phyloP scores from a whole-genome alignment of 352 stramenopile species.

The Globisporangium abappressorium region DNA sequence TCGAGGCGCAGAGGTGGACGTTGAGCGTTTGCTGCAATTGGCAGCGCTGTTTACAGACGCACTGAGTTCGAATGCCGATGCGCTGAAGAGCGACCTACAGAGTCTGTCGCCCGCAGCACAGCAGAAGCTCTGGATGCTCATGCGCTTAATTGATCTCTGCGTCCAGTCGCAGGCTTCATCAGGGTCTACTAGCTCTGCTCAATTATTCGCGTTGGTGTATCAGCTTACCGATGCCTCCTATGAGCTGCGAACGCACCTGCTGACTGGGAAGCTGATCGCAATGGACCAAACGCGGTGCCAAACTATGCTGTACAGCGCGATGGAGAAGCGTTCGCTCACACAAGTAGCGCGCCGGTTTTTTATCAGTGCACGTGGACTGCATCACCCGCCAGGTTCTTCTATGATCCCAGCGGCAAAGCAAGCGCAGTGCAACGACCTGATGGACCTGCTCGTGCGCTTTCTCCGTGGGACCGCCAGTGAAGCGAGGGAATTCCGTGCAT shows the following conservation, averaged over 20 bases:
- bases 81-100: conserved; percentile 15
- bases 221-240: conserved; percentile 20
- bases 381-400: conserved; percentile 12
- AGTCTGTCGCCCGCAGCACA: conserved; percentile 5
- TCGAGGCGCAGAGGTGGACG: conserved; percentile 23
- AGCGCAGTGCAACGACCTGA: not conserved
- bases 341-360: conserved; percentile 27
- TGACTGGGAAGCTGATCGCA: conserved; percentile 20
- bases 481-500: not conserved
- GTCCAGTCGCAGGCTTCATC: conserved; percentile 28
- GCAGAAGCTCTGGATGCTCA: conserved; percentile 31
- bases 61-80: conserved; percentile 17
- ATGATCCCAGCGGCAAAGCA: not conserved
- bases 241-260: conserved; percentile 34
- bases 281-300: conserved; percentile 13
- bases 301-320: conserved; percentile 22
- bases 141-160: conserved; percentile 43
- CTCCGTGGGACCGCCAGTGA: not conserved
- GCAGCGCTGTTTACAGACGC: conserved; percentile 26
- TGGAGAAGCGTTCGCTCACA: conserved; percentile 26
- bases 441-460: conserved; percentile 10
- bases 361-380: conserved; percentile 19
- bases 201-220: conserved; percentile 17
- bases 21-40: conserved; percentile 27
- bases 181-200: not conserved